phyloP scores from a whole-genome alignment of 768 basidiomycete genomes.

The Tylopilus intermedius region DNA sequence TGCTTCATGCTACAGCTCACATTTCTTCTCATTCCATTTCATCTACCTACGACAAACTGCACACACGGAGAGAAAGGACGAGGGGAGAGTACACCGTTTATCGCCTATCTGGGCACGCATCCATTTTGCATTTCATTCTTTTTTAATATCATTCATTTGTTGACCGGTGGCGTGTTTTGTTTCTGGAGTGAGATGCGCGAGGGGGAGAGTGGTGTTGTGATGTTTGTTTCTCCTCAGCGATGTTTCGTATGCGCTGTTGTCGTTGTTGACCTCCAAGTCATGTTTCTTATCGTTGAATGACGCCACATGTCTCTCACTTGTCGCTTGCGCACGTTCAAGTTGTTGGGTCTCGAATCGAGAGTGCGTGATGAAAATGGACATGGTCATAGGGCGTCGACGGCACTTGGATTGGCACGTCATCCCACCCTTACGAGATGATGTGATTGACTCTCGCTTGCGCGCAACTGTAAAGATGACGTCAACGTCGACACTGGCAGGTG shows the following conservation, averaged over 20 bases:
- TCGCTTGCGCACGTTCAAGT: too few species aligned
- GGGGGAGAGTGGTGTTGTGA: not conserved
- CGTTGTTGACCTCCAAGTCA: not conserved
- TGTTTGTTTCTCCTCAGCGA: not conserved
- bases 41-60: slow-evolving; percentile 6
- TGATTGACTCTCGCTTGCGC: too few species aligned
- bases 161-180: slow-evolving; percentile 1
- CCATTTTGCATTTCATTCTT: slow-evolving; percentile 20
- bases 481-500: too few species aligned
- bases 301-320: not conserved
- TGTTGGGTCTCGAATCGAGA: too few species aligned
- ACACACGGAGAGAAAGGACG: not conserved
- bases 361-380: too few species aligned
- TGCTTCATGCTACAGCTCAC: slow-evolving; percentile 12
- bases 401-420: too few species aligned
- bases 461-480: too few species aligned
- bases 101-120: slow-evolving; percentile 4
- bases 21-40: slow-evolving; percentile 3
- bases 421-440: too few species aligned
- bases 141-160: slow-evolving; percentile 28
- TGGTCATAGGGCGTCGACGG: too few species aligned
- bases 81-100: slow-evolving; percentile 1
- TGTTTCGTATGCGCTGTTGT: not conserved
- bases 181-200: slow-evolving; percentile 1
- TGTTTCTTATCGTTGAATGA: slow-evolving; percentile 11